phyloP scores from a whole-genome alignment of 352 stramenopile genomes.

The Globisporangium parvum region DNA sequence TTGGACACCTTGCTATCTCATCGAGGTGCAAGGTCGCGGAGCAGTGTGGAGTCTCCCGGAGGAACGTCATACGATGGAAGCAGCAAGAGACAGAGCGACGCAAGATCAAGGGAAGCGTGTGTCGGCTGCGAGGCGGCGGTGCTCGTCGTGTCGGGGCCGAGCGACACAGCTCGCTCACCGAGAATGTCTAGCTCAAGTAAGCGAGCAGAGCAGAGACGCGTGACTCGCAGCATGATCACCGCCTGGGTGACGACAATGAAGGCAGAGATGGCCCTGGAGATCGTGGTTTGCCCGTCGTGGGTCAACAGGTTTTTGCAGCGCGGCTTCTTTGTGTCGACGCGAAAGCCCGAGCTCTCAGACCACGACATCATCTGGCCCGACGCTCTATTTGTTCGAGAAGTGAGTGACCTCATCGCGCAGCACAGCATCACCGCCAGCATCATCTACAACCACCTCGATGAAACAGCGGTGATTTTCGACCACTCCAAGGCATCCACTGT shows the following conservation, averaged over 20 bases:
- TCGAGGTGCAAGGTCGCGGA: neutral
- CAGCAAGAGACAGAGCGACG: neutral
- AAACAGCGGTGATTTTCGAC: conserved; percentile 1
- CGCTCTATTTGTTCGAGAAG: neutral
- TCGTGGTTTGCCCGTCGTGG: neutral
- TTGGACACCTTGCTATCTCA: neutral
- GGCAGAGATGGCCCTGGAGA: neutral
- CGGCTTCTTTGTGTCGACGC: neutral
- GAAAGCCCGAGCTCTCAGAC: neutral
- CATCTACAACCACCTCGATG: conserved; percentile 1
- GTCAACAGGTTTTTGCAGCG: neutral
- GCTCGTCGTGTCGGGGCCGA: neutral
- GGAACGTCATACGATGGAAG: neutral
- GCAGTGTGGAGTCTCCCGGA: neutral
- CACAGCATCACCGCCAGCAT: neutral
- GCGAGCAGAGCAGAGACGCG: neutral
- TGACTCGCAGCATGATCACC: neutral
- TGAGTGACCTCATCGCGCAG: neutral
- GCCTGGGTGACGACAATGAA: neutral
- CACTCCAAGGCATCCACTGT: neutral
- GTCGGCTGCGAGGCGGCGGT: neutral
- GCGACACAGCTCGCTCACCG: neutral
- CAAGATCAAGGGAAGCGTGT: neutral
- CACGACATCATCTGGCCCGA: neutral
- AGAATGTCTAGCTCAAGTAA: neutral